Evolutionary conservation across 192 early-diverging fungal genomes (phyloP).

Genomic region (Linnemannia schmuckeri): DNA sequence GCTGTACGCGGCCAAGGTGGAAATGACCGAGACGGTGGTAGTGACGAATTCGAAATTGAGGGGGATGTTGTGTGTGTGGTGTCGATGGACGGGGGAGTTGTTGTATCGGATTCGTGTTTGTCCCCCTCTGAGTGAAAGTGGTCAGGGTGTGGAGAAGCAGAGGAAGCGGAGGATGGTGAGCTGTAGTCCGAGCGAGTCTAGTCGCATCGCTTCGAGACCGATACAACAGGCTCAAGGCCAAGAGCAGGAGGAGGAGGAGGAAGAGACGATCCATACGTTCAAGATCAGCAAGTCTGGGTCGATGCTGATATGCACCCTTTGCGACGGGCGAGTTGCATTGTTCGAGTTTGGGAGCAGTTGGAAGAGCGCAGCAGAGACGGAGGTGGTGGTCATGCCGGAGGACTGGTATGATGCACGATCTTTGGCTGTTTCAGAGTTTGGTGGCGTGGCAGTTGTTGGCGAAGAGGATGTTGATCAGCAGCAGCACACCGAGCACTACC

Average conservation of each 20-base stretch:
- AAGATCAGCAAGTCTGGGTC: constrained; percentile 33
- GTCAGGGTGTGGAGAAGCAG: neutral
- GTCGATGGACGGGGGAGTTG: constrained; percentile 8
- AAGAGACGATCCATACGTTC: constrained; percentile 20
- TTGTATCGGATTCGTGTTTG: constrained; percentile 28
- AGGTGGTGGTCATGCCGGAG: neutral
- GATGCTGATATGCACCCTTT: constrained; percentile 44
- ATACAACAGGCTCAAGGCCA: neutral
- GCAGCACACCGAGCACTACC: too few species aligned
- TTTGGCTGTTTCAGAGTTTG: neutral
- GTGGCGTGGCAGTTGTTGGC: too few species aligned
- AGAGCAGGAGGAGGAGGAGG: neutral
- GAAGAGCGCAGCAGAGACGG: neutral
- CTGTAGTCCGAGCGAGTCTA: neutral
- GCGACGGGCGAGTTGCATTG: constrained; percentile 33
- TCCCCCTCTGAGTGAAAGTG: neutral
- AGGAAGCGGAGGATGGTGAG: neutral
- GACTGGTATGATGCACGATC: too few species aligned
- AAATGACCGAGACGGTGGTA: constrained; percentile 28
- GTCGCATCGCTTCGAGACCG: neutral
- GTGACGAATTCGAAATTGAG: constrained; percentile 40
- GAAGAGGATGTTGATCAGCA: too few species aligned
- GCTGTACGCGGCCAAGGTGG: constrained; percentile 28
- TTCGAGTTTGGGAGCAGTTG: constrained; percentile 26
- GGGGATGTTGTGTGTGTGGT: constrained; percentile 47